Base-by-base conservation (phyloP, 768 basidiomycete species). In the Rhodosporidiobolus odoratus region DNA sequence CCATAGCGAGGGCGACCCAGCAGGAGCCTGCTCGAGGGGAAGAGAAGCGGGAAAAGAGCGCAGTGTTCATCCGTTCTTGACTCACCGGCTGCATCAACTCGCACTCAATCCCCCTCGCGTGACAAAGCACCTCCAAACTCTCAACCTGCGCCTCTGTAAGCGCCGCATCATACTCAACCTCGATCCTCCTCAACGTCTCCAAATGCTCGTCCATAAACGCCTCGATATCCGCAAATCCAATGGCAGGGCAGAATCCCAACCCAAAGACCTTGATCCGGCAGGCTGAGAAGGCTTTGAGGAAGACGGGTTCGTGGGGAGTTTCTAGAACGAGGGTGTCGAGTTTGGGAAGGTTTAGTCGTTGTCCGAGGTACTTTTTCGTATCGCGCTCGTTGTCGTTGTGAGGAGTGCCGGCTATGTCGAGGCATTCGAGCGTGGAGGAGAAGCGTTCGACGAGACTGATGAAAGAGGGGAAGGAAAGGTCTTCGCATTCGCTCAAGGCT, bases 81-180 rank as follows among this genome's bases (percentile, higher is more conserved):
- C 57, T 8, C 35, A 40, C 66, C 19, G 66, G 37, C n/a, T 53
- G 40, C 21, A 71, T 19, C 30, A 71, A 25, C 58, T 62, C 69
- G 54, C 34, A 41, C 30, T 54, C 59, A 45, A 71, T 53, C 47
- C 64, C 64, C 48, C 57, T 71, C 30, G 64, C 64, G 25, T 71
- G 65, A 38, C 69, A 71, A 5, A 62, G 35, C 54, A 71, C 69
- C 56, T 71, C 69, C 37, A 71, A 35, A 38, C 69, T 66, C 60
- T 71, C 69, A 40, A 71, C 34, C 60, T 66, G 65, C 32, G 50
- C 65, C 32, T 41, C 53, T 17, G 35, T 62, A 21, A 71, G 40
- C 19, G 69, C 64, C 25, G 65, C 69, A n/a, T 71, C 65, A 25
- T 32, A 10, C 6, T 25, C 40, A 7, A 71, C 35, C 35, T 71